Percentiles rank a stretch among this genome's conserved stretches.
phyloP scores from a whole-genome alignment of 1,284 basidiomycete genomes.

The Athelia sp. region DNA sequence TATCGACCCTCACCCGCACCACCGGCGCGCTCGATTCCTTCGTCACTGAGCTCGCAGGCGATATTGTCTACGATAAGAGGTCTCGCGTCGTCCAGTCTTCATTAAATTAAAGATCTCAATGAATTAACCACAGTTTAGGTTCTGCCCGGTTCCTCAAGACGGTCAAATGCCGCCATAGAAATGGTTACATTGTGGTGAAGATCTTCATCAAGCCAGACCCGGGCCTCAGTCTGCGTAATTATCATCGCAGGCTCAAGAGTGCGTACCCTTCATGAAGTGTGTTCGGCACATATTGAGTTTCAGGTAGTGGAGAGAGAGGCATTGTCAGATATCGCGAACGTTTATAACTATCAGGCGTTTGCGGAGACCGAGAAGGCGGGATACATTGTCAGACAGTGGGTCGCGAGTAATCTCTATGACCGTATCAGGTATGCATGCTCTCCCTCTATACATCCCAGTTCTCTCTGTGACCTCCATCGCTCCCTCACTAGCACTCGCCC shows the following conservation, averaged over 20 bases:
- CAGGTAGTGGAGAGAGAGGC: constrained; percentile 77
- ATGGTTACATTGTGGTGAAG: constrained; percentile 74
- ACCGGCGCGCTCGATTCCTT: constrained; percentile 84
- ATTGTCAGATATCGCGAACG: constrained; percentile 80
- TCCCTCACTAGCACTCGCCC: constrained; percentile 76
- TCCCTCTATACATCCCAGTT: constrained; percentile 1
- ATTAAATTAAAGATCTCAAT: not conserved
- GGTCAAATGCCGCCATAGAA: constrained; percentile 70
- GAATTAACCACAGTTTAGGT: constrained; percentile 57
- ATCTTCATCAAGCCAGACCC: constrained; percentile 83
- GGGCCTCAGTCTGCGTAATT: constrained; percentile 59
- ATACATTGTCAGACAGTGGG: constrained; percentile 93
- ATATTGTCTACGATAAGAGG: constrained; percentile 91
- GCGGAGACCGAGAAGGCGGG: constrained; percentile 96
- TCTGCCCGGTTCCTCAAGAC: constrained; percentile 96
- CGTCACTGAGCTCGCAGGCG: constrained; percentile 80
- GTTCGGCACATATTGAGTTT: not conserved
- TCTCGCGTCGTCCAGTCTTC: constrained; percentile 25
- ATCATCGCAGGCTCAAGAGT: constrained; percentile 67
- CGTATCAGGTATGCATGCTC: constrained; percentile 77
- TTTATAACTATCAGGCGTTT: constrained; percentile 88
- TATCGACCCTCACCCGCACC: constrained; percentile 59
- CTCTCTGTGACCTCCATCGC: not conserved
- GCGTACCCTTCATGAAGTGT: constrained; percentile 10
- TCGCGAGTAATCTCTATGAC: constrained; percentile 94